Evolutionary conservation across 106 monocot species (phyloP), one percentile per base, ranked within the genome.

Genomic region (Gastrodia elata): DNA sequence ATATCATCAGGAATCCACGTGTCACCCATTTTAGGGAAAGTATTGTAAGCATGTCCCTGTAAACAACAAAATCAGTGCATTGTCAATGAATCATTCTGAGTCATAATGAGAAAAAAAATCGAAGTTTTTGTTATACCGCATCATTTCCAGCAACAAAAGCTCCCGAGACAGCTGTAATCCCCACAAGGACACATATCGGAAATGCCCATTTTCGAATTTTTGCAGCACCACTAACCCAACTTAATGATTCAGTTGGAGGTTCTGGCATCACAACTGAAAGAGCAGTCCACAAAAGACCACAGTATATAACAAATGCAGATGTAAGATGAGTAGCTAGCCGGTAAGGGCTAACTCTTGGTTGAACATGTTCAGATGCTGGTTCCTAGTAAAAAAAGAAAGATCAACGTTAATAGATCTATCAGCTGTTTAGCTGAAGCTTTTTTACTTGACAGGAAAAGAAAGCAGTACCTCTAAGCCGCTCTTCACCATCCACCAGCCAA

Each of bases 401-500:
- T 36, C 0, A 38, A 67, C n/a, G 1, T 67, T 67, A 67, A 37
- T 34, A 67, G 37, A 67, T 36, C 36, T 36, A 37, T 67, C 36
- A 67, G 1, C 0, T 61, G 18, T 38, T 67, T 36, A 0, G 36
- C 37, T 13, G 5, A n/a, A n/a, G 18, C 24, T 20, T 27, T 20
- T 27, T 67, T 38, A 36, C 36, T 2, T 38, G 38, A n/a, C 18
- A 5, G 38, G 16, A 67, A 16, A 36, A 39, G 8, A 69, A 24
- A 24, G 24, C 24, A 10, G 18, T 84, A 97, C 96, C 90, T 93
- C 88, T 64, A 98, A 71, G 71, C 97, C 97, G 80, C 97, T 98
- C 75, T 88, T 93, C 28, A 98, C 97, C 97, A 98, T 98, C 97
- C 97, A 98, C 97, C 97, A 98, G 36, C 97, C 97, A 73, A 98